These are phyloP conservation scores for Smallanthus sonchifolius DNA, from an alignment of 129 eudicot species.

Conservation along the genomic window DNA sequence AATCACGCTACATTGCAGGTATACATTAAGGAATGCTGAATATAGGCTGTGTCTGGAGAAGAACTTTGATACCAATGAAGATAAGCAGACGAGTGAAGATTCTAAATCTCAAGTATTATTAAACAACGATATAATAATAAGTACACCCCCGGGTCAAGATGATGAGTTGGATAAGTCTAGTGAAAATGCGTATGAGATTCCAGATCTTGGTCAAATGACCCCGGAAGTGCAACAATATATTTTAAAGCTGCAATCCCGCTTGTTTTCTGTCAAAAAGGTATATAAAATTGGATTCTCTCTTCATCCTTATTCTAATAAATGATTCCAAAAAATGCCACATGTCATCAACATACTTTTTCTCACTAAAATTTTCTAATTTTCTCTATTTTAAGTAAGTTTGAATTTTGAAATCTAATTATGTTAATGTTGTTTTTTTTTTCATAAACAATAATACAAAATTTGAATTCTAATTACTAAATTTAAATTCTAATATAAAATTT, in stretches of 20 bases:
- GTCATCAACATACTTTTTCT: no score
- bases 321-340: no score
- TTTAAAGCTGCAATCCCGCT: slow-evolving; percentile 64
- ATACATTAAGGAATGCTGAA: slow-evolving; percentile 92
- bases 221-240: slow-evolving; percentile 65
- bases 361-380: no score
- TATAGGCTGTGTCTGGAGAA: slow-evolving; percentile 90
- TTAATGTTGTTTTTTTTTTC: no score
- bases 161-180: slow-evolving; percentile 33
- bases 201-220: slow-evolving; percentile 69
- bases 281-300: neutral
- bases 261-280: slow-evolving; percentile 87
- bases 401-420: no score
- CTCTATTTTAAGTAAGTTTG: no score
- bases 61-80: slow-evolving; percentile 79
- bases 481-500: no score
- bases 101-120: slow-evolving; percentile 41
- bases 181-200: slow-evolving; percentile 40
- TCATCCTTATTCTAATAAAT: no score
- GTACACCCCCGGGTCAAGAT: slow-evolving; percentile 25
- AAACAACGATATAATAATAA: slow-evolving; percentile 29
- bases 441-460: no score
- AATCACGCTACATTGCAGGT: slow-evolving; percentile 45
- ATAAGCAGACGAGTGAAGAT: slow-evolving; percentile 40
- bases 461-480: no score